Percentiles rank a stretch among this genome's conserved stretches.
These are phyloP conservation scores for Chlamydomonas schloesseri DNA, from an alignment of 139 green algal genomes.

Conservation along the genomic window DNA sequence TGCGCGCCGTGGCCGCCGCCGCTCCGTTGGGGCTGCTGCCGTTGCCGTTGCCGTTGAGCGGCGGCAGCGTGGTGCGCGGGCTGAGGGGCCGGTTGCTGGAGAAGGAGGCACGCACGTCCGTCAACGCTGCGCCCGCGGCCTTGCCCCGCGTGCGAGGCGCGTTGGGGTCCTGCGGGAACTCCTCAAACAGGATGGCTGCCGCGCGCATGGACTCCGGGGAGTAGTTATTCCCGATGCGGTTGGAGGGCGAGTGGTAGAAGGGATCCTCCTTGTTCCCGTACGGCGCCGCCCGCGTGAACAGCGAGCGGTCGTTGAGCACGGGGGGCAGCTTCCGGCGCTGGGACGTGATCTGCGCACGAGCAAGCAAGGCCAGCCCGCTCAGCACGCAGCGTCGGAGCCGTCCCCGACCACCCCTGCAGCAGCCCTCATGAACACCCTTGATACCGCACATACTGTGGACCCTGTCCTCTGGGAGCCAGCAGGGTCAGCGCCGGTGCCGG, in stretches of 20 bases:
- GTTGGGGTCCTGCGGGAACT: slow-evolving; percentile 68
- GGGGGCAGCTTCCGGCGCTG: slow-evolving; percentile 75
- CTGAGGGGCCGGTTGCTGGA: slow-evolving; percentile 55
- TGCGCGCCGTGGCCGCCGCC: no score
- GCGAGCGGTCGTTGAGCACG: slow-evolving; percentile 74
- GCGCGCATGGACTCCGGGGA: slow-evolving; percentile 53
- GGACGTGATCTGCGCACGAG: slow-evolving; percentile 53
- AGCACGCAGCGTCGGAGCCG: no score
- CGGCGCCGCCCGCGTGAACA: slow-evolving; percentile 78
- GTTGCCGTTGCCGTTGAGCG: slow-evolving; percentile 11
- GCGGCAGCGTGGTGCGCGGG: slow-evolving; percentile 45
- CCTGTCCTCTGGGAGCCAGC: no score
- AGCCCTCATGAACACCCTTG: neutral
- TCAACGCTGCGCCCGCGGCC: neutral
- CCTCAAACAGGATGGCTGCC: slow-evolving; percentile 74
- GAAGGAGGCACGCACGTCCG: slow-evolving; percentile 44
- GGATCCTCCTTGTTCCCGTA: slow-evolving; percentile 77
- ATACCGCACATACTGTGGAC: neutral
- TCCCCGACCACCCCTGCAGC: no score
- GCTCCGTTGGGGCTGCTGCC: neutral
- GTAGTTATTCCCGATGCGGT: slow-evolving; percentile 77
- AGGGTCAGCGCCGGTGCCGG: no score
- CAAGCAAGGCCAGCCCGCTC: no score
- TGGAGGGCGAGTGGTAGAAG: slow-evolving; percentile 79
- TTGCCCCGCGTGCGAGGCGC: slow-evolving; percentile 39